phyloP scores from a whole-genome alignment of 441 rosid genomes.

The Syzygium syzygioides region DNA sequence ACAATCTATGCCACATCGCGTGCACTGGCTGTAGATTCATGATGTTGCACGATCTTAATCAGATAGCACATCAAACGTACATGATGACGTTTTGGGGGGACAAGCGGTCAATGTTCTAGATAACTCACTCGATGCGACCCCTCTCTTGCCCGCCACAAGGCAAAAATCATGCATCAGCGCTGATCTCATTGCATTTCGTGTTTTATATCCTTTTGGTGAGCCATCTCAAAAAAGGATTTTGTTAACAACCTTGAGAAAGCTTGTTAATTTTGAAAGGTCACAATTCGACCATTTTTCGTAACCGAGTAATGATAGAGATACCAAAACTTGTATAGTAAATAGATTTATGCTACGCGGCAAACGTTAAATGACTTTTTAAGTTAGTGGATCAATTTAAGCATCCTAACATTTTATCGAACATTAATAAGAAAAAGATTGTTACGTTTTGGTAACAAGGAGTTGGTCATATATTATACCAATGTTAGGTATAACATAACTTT shows the following conservation, averaged over 20 bases:
- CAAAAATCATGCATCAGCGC: neutral
- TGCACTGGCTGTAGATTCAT: neutral
- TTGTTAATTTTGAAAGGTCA: neutral
- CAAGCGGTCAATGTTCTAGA: neutral
- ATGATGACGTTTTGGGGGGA: neutral
- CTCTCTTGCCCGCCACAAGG: neutral
- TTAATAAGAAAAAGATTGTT: too few species aligned
- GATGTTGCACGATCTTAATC: neutral
- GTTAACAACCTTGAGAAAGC: neutral
- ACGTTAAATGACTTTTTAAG: too few species aligned
- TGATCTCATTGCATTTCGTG: neutral
- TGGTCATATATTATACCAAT: neutral
- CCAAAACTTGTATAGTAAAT: too few species aligned
- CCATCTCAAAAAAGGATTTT: neutral
- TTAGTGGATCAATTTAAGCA: neutral
- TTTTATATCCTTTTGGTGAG: neutral
- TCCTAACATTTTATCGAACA: neutral
- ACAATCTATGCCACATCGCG: neutral
- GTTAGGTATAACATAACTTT: neutral
- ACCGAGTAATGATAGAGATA: neutral
- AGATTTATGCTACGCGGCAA: too few species aligned
- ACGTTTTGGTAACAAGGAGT: neutral
- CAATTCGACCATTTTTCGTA: neutral
- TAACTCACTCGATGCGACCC: too few species aligned
- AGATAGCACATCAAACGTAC: neutral